Conservation (phyloP, 306 rosid genomes). For the Notholithocarpus densiflorus region DNA sequence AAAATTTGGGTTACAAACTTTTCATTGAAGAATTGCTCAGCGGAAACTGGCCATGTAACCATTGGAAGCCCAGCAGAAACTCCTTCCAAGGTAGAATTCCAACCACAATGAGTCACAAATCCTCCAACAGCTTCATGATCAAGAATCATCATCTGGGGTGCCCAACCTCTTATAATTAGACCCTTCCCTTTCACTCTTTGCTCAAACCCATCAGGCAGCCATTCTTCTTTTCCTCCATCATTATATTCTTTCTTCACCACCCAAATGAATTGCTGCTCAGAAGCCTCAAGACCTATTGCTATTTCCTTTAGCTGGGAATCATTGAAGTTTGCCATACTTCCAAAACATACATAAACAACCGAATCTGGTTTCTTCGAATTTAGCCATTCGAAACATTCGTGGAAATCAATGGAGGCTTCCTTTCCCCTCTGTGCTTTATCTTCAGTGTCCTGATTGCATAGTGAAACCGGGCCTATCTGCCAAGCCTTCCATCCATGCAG, state of each 20-base stretch:
- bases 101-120: constrained; percentile 44
- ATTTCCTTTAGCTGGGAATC: constrained; percentile 51
- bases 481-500: constrained; percentile 50
- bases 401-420: constrained; percentile 29
- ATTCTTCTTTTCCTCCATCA: constrained; percentile 2
- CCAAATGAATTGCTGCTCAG: constrained; percentile 41
- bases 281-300: constrained; percentile 56
- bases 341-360: constrained; percentile 53
- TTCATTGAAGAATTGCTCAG: constrained; percentile 38
- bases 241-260: constrained; percentile 27
- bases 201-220: constrained; percentile 41
- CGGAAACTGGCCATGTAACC: constrained; percentile 39
- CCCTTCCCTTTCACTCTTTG: constrained; percentile 39
- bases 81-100: constrained; percentile 37
- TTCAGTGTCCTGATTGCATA: constrained; percentile 18
- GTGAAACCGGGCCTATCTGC: constrained; percentile 53
- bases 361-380: constrained; percentile 26
- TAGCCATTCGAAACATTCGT: constrained; percentile 40
- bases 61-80: constrained; percentile 29
- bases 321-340: constrained; percentile 20
- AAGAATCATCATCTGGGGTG: constrained; percentile 37
- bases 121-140: constrained; percentile 32
- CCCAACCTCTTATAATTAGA: constrained; percentile 45
- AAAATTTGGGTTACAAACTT: constrained; percentile 30
- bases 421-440: constrained; percentile 40